A percentile compares a stretch with the other conserved stretches of the same genome.
Evolutionary conservation across 2,329 filamentous ascomycete genomes (phyloP).

Genomic region (Clathrospora elynae): DNA sequence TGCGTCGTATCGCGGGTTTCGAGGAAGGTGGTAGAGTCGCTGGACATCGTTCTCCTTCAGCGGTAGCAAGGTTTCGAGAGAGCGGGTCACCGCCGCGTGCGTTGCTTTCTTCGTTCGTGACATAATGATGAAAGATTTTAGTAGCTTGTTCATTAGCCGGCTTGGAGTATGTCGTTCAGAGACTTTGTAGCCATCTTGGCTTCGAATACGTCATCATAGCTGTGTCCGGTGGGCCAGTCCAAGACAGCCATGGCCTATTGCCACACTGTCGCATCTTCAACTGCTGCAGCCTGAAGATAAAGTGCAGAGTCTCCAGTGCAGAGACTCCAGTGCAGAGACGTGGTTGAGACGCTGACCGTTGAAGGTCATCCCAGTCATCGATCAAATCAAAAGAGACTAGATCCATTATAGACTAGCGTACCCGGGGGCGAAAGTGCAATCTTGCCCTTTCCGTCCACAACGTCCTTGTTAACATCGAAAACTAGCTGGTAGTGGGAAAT

Average conservation of each 20-base stretch:
- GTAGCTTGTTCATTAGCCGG: conserved; percentile 12
- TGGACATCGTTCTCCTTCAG: conserved; percentile 41
- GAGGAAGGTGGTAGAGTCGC: conserved; percentile 43
- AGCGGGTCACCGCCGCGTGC: conserved; percentile 34
- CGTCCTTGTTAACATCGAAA: no score
- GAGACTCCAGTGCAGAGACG: no score
- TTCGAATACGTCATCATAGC: conserved; percentile 30
- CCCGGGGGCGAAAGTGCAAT: no score
- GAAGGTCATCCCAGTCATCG: no score
- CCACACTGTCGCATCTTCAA: background rate
- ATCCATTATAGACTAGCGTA: no score
- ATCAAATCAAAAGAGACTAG: no score
- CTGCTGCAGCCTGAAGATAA: no score
- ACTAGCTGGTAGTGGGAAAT: no score
- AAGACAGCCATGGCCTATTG: background rate
- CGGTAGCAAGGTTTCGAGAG: conserved; percentile 39
- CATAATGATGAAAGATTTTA: conserved; percentile 17
- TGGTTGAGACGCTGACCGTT: no score
- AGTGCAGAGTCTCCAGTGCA: no score
- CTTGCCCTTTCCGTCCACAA: no score
- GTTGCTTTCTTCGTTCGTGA: conserved; percentile 31
- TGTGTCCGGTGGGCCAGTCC: no score
- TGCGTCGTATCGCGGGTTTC: conserved; percentile 34
- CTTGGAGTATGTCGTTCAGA: conserved; percentile 3
- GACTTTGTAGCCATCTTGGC: conserved; percentile 12